Conservation (phyloP, 257 asterid genomes). For the Primulina tabacum region DNA sequence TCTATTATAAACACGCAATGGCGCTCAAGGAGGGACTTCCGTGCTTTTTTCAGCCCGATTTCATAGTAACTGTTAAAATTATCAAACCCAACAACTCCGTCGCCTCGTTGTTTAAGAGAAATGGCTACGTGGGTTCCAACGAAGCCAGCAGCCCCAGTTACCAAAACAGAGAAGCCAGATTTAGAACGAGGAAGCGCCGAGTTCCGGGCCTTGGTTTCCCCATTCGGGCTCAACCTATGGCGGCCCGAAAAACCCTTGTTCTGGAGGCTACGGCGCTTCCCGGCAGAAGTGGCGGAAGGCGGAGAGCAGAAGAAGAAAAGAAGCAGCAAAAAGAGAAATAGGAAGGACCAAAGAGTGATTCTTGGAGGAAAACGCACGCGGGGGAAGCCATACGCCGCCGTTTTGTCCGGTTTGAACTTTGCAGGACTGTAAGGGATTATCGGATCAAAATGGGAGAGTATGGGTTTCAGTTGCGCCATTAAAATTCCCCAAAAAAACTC, state of each 20-base stretch:
- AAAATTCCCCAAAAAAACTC: not conserved
- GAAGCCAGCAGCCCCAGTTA: conserved; percentile 84
- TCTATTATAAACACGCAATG: conserved; percentile 54
- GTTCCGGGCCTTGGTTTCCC: conserved; percentile 56
- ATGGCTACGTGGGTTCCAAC: conserved; percentile 68
- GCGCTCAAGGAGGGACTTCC: conserved; percentile 49
- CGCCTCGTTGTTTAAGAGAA: conserved; percentile 64
- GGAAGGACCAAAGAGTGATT: conserved; percentile 62
- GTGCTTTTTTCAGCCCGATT: conserved; percentile 69
- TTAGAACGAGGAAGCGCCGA: conserved; percentile 58
- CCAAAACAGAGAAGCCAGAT: conserved; percentile 53
- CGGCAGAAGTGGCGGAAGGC: conserved; percentile 38
- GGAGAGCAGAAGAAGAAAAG: conserved; percentile 51
- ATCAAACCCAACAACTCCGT: conserved; percentile 78
- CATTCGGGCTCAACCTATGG: conserved; percentile 29
- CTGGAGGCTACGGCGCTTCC: conserved; percentile 42
- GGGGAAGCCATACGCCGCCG: conserved; percentile 46
- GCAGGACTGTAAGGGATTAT: conserved; percentile 60
- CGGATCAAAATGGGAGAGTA: conserved; percentile 57
- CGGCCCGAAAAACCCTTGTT: conserved; percentile 6
- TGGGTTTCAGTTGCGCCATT: conserved; percentile 68
- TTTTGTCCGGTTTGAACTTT: conserved; percentile 50
- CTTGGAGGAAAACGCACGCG: conserved; percentile 65
- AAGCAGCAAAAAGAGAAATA: conserved; percentile 43
- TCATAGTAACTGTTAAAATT: conserved; percentile 72